These are phyloP conservation scores for Endogone sp. DNA, from an alignment of 192 early-diverging fungal species.

Conservation along the genomic window DNA sequence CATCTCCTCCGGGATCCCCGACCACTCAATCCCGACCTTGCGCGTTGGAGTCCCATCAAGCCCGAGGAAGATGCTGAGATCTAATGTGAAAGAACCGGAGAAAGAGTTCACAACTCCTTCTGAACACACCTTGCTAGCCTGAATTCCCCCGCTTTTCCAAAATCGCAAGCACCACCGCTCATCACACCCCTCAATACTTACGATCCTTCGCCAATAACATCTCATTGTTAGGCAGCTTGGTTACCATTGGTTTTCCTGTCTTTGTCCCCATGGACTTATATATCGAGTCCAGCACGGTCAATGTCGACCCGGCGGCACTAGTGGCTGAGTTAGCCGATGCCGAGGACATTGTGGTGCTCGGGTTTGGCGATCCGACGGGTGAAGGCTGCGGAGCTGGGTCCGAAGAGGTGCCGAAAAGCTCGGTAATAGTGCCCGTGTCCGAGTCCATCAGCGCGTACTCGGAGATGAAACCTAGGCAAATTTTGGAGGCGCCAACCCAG, in stretches of 20 bases:
- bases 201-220: slow-evolving; percentile 60
- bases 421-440: slow-evolving; percentile 45
- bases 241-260: slow-evolving; percentile 53
- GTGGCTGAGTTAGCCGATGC: background rate
- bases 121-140: background rate
- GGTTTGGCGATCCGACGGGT: background rate
- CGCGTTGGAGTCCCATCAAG: slow-evolving; percentile 53
- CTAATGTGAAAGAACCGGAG: slow-evolving; percentile 15
- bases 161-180: background rate
- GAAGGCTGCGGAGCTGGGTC: background rate
- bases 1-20: slow-evolving; percentile 55
- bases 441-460: slow-evolving; percentile 63
- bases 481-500: slow-evolving; percentile 67
- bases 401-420: slow-evolving; percentile 46
- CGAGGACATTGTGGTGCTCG: background rate
- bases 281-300: background rate
- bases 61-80: slow-evolving; percentile 54
- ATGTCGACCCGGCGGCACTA: background rate
- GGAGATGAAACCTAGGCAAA: slow-evolving; percentile 59
- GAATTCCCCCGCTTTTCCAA: background rate
- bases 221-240: slow-evolving; percentile 58
- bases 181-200: slow-evolving; percentile 17
- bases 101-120: background rate
- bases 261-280: slow-evolving; percentile 44
- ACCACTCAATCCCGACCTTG: slow-evolving; percentile 59